Conservation (phyloP, 2,329 filamentous ascomycete species). For the Colletotrichum endophyticum region DNA sequence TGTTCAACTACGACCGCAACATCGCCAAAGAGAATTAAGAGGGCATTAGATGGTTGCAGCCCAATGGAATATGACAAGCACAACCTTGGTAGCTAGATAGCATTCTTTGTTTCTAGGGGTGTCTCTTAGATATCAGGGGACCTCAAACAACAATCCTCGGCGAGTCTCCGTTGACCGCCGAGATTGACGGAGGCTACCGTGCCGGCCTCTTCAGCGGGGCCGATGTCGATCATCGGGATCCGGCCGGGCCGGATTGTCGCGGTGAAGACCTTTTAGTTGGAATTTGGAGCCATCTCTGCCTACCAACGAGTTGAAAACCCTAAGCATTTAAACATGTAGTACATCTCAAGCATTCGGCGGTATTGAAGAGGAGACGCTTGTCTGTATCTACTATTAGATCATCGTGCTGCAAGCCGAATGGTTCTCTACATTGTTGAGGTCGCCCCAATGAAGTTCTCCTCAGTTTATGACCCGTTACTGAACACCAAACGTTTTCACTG, state of each 20-base stretch:
- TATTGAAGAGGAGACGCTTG: too few relatives aligned
- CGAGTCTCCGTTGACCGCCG: background rate
- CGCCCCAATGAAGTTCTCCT: background rate
- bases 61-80: background rate
- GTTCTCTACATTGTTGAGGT: background rate
- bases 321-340: rapidly evolving
- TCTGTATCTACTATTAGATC: background rate
- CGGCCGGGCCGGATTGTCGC: background rate
- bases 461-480: background rate
- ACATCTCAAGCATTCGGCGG: background rate
- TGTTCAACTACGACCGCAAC: background rate
- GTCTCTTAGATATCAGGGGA: background rate
- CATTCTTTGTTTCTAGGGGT: background rate
- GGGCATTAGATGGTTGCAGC: background rate
- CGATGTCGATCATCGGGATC: background rate
- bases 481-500: background rate
- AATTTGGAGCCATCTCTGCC: background rate
- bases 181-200: background rate
- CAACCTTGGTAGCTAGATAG: background rate
- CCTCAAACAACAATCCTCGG: background rate
- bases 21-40: background rate
- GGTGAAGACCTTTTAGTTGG: background rate
- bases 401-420: background rate
- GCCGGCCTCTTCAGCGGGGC: background rate
- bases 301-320: rapidly evolving